These are phyloP conservation scores for Blastobotrys serpentis DNA, from an alignment of 1,139 yeast genomes.

Conservation along the genomic window DNA sequence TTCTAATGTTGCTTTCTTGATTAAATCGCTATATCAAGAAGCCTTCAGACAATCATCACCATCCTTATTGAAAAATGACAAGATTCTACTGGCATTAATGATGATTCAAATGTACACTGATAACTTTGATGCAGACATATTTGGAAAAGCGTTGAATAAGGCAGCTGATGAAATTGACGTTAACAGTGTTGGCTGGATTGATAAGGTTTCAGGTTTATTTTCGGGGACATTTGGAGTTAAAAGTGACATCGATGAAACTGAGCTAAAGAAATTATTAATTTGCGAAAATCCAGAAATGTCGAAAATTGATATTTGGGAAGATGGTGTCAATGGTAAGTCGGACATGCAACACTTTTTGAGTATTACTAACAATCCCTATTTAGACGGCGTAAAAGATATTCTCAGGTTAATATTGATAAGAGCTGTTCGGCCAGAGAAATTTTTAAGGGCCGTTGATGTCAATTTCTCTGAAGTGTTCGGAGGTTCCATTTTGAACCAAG, in stretches of 20 bases:
- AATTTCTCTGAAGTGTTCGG: slow-evolving; percentile 21
- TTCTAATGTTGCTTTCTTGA: slow-evolving; percentile 36
- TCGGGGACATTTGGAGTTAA: slow-evolving; percentile 1
- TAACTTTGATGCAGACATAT: slow-evolving; percentile 9
- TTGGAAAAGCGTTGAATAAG: slow-evolving; percentile 9
- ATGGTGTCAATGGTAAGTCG: slow-evolving; percentile 15
- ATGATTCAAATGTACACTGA: slow-evolving; percentile 29
- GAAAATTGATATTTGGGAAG: slow-evolving; percentile 16
- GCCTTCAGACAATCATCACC: slow-evolving; percentile 49
- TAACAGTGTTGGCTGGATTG: slow-evolving; percentile 15
- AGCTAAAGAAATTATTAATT: background rate
- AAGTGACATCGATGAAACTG: background rate
- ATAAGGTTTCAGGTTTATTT: slow-evolving; percentile 6
- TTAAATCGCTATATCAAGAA: slow-evolving; percentile 46
- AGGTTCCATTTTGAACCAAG: slow-evolving; percentile 11
- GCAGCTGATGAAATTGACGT: slow-evolving; percentile 13
- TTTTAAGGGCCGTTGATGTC: slow-evolving; percentile 23
- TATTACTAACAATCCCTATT: background rate
- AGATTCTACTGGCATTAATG: slow-evolving; percentile 46
- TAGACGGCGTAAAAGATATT: slow-evolving; percentile 23
- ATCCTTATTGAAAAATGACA: slow-evolving; percentile 53
- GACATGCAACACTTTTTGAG: slow-evolving; percentile 12
- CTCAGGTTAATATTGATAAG: slow-evolving; percentile 26
- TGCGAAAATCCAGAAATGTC: slow-evolving; percentile 1
- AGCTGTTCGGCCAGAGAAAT: slow-evolving; percentile 27